Evolutionary conservation across 495 filamentous ascomycete species (phyloP), one percentile per base, ranked within the genome.

Genomic region (Mytilinidion resinicola): DNA sequence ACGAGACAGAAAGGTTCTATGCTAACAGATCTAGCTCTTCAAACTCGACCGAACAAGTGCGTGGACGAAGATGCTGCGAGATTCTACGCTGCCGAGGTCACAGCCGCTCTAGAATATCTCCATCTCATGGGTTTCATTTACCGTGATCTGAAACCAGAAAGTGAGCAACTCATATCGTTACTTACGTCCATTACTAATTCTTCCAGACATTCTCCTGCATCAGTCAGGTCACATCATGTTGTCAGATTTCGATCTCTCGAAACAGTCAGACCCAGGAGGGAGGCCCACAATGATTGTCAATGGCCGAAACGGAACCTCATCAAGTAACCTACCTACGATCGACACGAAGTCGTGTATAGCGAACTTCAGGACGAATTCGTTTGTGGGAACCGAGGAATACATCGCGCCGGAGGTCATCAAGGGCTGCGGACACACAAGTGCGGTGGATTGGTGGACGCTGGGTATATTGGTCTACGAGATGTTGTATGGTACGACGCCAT

Each of bases 101-200:
- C 90, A 53, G 93, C 93, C 42, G 93, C 93, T 34, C 73, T 98
- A 44, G 93, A 98, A 72, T 98, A 98, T 69, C 82, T 98, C 33
- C 93, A 98, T 75, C 78, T 98, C 51, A 98, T 98, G 93, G 93
- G 93, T 17, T 98, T 98, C 75, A 98, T 98, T 56, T 98, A 98
- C 74, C 85, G 93, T 60, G 93, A 98, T 74, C 70, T 98, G 60
- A 98, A 98, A 73, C 93, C 93, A 66, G 93, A 98, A 74, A 98
- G 92, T 95, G 82, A 52, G 87, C 77, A 39, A n/a, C 15, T 51
- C 34, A 14, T 50, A 35, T 11, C 43, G 15, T 53, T 53, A 2
- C 37, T 12, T 36, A n/a, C 21, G 14, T 11, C 55, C 46, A 37
- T 56, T 54, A 60, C 67, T 74, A 42, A 72, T 15, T 21, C 19